A percentile compares a stretch with the other conserved stretches of the same genome.
Evolutionary conservation across 768 basidiomycete species (phyloP).

Genomic region (Pulveroboletus sp.): DNA sequence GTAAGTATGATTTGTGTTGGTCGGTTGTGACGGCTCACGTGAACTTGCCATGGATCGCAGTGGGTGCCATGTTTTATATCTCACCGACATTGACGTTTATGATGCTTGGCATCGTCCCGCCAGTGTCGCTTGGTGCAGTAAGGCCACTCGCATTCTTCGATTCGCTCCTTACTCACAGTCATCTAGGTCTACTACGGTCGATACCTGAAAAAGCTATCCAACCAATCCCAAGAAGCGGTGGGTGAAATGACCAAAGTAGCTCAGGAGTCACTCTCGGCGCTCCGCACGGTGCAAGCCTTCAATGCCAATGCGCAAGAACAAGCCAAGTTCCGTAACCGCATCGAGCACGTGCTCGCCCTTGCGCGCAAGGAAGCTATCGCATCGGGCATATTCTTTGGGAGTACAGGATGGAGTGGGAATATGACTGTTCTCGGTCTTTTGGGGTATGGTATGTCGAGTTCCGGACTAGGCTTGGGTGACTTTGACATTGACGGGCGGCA

Average conservation of each 20-base stretch:
- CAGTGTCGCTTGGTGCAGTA: slow-evolving; percentile 80
- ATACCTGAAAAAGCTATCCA: slow-evolving; percentile 88
- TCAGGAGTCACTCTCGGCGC: slow-evolving; percentile 82
- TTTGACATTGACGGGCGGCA: too few relatives aligned
- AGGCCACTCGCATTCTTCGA: not conserved
- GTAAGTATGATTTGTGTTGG: slow-evolving; percentile 43
- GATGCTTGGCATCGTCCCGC: slow-evolving; percentile 91
- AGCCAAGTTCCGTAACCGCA: slow-evolving; percentile 64
- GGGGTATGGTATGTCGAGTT: slow-evolving; percentile 68
- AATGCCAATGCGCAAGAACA: slow-evolving; percentile 81
- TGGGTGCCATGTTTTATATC: slow-evolving; percentile 93
- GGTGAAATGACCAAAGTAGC: slow-evolving; percentile 93
- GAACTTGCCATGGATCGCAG: slow-evolving; percentile 40
- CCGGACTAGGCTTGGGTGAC: not conserved
- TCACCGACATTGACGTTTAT: slow-evolving; percentile 83
- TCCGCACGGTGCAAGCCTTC: slow-evolving; percentile 88
- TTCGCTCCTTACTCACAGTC: too few relatives aligned
- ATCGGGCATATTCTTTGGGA: slow-evolving; percentile 89
- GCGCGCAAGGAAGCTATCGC: slow-evolving; percentile 87
- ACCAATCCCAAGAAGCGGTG: slow-evolving; percentile 88
- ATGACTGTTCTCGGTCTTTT: slow-evolving; percentile 83
- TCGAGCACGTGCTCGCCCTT: slow-evolving; percentile 64
- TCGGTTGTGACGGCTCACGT: not conserved
- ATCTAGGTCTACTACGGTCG: slow-evolving; percentile 91
- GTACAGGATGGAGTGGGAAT: slow-evolving; percentile 91